A percentile compares a stretch with the other conserved stretches of the same genome.
phyloP scores from a whole-genome alignment of 2,329 filamentous ascomycete genomes.

The Botryosphaeria agaves region DNA sequence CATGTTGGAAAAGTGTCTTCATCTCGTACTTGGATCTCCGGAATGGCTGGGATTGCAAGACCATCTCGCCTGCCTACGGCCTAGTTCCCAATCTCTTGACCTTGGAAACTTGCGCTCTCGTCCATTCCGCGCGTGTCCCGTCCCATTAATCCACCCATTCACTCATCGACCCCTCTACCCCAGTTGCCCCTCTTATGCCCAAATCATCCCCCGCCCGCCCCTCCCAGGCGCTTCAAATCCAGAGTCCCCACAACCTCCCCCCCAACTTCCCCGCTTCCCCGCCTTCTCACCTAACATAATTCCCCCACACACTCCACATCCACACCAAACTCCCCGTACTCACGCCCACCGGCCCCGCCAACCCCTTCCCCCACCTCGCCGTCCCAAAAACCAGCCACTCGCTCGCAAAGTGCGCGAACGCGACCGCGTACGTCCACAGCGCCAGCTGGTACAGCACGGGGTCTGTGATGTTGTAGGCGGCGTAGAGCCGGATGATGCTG shows the following conservation, averaged over 20 bases:
- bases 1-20: no score
- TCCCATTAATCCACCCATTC: no score
- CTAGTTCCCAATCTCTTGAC: no score
- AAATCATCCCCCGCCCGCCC: no score
- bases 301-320: slow-evolving; percentile 50
- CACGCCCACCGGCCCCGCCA: slow-evolving; percentile 41
- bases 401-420: slow-evolving; percentile 57
- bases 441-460: slow-evolving; percentile 62
- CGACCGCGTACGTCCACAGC: slow-evolving; percentile 66
- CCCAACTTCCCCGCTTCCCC: not conserved
- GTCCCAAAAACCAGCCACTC: slow-evolving; percentile 72
- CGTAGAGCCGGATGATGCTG: slow-evolving; percentile 61
- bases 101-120: no score
- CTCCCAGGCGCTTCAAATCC: no score
- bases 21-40: no score
- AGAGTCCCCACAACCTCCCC: not conserved
- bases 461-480: slow-evolving; percentile 63
- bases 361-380: slow-evolving; percentile 43
- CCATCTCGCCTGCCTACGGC: no score
- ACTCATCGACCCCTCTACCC: no score
- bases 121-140: no score
- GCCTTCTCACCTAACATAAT: slow-evolving; percentile 38
- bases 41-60: no score
- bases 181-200: no score
- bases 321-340: slow-evolving; percentile 37